Base-by-base conservation (phyloP, 495 filamentous ascomycete genomes). In the Neurospora intermedia region DNA sequence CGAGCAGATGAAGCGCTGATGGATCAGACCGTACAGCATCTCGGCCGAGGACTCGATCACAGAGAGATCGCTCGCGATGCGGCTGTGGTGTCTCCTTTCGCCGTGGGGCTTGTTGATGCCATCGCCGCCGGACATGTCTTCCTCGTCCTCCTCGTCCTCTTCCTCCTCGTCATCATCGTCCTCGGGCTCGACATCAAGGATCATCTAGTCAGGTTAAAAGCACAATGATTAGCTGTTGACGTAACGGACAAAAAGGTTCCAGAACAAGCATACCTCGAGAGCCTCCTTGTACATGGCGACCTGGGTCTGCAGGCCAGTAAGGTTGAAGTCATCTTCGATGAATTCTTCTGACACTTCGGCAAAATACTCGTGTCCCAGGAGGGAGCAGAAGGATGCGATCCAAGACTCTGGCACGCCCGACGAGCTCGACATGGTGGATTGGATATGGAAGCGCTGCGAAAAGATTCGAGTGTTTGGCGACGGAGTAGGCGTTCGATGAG, bases 281-380 rank as follows among this genome's bases (percentile, higher is more conserved):
- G 96, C 96, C 84, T 99, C 96, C 81, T 98, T 99, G 80, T 99
- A 99, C 94, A 97, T 98, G 72, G 94, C 92, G 70, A 99, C 96
- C 83, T 98, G 94, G 43, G 89, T 92, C 83, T 97, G 93, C 74
- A 99, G 87, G 31, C 96, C 96, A 5, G 96, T 99, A 71, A 99
- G 86, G 83, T 99, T 99, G 85, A 99, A 99, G 80, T 99, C 96
- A 89, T 99, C 96, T 82, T 99, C 96, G 77, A 99, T 98, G 80
- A 99, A 99, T 74, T 99, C 96, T 83, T 99, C 96, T 27, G 93
- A 94, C 54, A 99, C 94, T 82, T 99, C 96, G 70, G 96, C 96
- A 80, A 99, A 99, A 83, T 98, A 99, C 80, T 99, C 96, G 80
- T 99, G 96, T 71, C 96, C 96, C 73, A 97, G 88, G 43, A 98